Evolutionary conservation across 2,329 filamentous ascomycete species (phyloP).

Genomic region (Fusarium anguioides): DNA sequence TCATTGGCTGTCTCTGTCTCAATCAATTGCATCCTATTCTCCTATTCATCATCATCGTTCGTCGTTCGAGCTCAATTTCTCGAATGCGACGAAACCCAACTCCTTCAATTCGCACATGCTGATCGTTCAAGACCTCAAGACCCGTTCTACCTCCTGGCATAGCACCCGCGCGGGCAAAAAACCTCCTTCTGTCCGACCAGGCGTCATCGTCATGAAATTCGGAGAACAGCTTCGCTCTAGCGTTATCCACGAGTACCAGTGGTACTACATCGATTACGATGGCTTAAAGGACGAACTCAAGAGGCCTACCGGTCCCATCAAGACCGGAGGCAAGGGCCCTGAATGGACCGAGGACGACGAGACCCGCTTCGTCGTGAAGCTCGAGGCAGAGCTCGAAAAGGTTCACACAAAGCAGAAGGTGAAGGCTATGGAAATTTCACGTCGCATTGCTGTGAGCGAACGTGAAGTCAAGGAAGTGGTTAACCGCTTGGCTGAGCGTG

Average conservation of each 20-base stretch:
- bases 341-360: conserved; percentile 94
- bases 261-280: conserved; percentile 99
- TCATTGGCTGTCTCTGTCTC: conserved; percentile 10
- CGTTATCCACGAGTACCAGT: conserved; percentile 95
- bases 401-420: conserved; percentile 98
- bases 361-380: conserved; percentile 83
- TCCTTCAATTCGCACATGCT: conserved; percentile 56
- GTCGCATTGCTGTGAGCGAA: conserved; percentile 88
- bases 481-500: conserved; percentile 74
- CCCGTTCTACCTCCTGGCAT: conserved; percentile 56
- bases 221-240: conserved; percentile 96
- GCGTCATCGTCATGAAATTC: conserved; percentile 79
- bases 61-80: conserved; percentile 16
- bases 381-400: conserved; percentile 95
- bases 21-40: background rate
- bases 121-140: conserved; percentile 63
- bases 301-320: conserved; percentile 67
- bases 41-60: conserved; percentile 1
- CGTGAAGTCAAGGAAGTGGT: conserved; percentile 91
- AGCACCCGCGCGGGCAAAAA: conserved; percentile 46
- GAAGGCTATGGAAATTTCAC: conserved; percentile 94
- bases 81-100: conserved; percentile 22
- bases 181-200: conserved; percentile 55
- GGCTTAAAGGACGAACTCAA: conserved; percentile 90
- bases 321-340: conserved; percentile 58